A percentile compares a stretch with the other conserved stretches of the same genome.
Evolutionary conservation across 352 stramenopile species (phyloP).

Genomic region (Phytophthora pisi): DNA sequence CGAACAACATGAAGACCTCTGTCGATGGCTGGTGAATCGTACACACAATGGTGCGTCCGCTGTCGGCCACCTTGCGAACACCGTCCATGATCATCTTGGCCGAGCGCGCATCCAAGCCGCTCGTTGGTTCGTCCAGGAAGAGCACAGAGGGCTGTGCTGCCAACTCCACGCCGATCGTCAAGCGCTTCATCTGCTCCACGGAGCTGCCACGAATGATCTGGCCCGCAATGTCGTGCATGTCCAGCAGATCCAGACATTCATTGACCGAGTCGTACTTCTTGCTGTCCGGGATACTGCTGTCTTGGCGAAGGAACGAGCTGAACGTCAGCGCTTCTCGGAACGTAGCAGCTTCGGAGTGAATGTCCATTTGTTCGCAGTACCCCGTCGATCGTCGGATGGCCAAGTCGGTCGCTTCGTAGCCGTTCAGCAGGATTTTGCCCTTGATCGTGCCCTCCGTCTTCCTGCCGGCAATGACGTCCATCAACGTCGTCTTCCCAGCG

Average conservation of each 20-base stretch:
- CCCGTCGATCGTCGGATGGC: conserved; percentile 47
- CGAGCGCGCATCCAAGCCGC: conserved; percentile 80
- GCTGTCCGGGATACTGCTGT: too few relatives aligned
- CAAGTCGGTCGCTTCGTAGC: conserved; percentile 41
- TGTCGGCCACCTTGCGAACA: conserved; percentile 81
- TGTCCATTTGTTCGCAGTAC: conserved; percentile 38
- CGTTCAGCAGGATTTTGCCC: conserved; percentile 61
- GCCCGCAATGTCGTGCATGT: conserved; percentile 33
- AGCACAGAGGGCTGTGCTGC: conserved; percentile 82
- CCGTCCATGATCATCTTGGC: conserved; percentile 87
- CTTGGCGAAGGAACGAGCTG: too few relatives aligned
- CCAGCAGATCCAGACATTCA: conserved; percentile 32
- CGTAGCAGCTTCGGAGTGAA: too few relatives aligned
- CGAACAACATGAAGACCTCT: too few relatives aligned
- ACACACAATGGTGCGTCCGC: conserved; percentile 42
- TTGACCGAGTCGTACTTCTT: too few relatives aligned
- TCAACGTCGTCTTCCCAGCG: conserved; percentile 88
- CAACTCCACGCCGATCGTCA: conserved; percentile 59
- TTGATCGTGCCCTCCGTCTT: conserved; percentile 60
- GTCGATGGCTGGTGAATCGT: too few relatives aligned
- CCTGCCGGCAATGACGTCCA: conserved; percentile 91
- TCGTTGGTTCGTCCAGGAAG: conserved; percentile 86
- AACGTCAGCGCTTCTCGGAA: too few relatives aligned
- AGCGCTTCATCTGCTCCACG: conserved; percentile 49
- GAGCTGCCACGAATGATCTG: conserved; percentile 46